Percentiles rank a stretch among this genome's conserved stretches.
Conservation (phyloP, 2,329 filamentous ascomycete genomes). For the Penicillium hesseltinei region DNA sequence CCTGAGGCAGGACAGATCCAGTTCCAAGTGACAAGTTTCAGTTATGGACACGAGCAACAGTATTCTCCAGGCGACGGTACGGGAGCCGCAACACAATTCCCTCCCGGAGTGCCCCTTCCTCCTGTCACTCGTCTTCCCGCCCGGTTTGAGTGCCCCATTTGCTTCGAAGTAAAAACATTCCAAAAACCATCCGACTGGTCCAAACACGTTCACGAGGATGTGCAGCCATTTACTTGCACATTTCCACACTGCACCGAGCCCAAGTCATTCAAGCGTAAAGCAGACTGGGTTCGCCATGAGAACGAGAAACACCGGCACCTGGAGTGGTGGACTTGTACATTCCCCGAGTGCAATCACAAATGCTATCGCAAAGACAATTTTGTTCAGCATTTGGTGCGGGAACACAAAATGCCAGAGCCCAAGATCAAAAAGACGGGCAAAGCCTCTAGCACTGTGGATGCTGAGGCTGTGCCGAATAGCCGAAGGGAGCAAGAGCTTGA, state of each 20-base stretch:
- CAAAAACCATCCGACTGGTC: conserved; percentile 95
- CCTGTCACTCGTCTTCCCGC: conserved; percentile 75
- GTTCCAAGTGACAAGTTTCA: conserved; percentile 56
- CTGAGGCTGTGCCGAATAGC: conserved; percentile 24
- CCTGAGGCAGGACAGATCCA: conserved; percentile 56
- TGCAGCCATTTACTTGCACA: conserved; percentile 90
- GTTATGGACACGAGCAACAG: conserved; percentile 62
- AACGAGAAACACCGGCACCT: conserved; percentile 87
- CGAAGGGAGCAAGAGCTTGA: conserved; percentile 49
- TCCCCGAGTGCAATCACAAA: conserved; percentile 74
- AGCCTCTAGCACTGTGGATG: conserved; percentile 32
- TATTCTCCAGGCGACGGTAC: conserved; percentile 65
- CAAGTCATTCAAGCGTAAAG: conserved; percentile 92
- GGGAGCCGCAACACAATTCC: conserved; percentile 72
- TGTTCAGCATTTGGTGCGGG: conserved; percentile 83
- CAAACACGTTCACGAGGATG: conserved; percentile 91
- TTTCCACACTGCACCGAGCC: conserved; percentile 78
- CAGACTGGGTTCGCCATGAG: conserved; percentile 93
- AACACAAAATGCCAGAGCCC: conserved; percentile 83
- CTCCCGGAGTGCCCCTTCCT: conserved; percentile 75
- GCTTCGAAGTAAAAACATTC: conserved; percentile 80
- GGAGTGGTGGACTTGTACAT: conserved; percentile 86
- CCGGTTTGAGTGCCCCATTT: conserved; percentile 85
- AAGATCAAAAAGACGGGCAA: conserved; percentile 71
- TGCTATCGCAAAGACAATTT: conserved; percentile 93